Base-by-base conservation (phyloP, 371 early-diverging fungal genomes). In the Batkoa obscura region DNA sequence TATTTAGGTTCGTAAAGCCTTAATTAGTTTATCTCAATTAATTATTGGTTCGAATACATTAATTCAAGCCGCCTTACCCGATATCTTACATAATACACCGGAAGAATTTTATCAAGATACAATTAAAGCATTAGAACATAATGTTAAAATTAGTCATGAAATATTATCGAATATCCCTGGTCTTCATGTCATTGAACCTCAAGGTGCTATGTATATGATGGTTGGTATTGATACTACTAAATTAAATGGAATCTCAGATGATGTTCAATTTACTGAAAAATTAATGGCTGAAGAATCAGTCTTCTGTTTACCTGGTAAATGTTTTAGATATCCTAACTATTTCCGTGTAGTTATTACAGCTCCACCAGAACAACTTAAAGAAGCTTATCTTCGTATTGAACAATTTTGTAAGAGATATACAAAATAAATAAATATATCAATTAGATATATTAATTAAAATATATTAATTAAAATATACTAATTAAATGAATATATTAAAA, bases 201-300 rank as follows among this genome's bases (percentile, higher is more conserved):
- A 90, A 69, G 93, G 91, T 48, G 90, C 92, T 50, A 90, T 92
- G 91, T 92, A 89, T 65, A 74, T 89, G 71, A 92, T 92, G 93
- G 80, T 86, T 31, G 78, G 80, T 33, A 76, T 90, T 54, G 66
- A 87, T 52, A 48, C 79, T 15, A 66, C 66, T n/a, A 64, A 78
- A 56, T 90, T 92, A 66, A 73, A 73, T 58, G 83, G 75, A 48
- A 80, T 92, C 50, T 56, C 61, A 1, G 73, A 80, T 48, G 91
- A 88, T 60, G 74, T 85, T 31, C 80, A 85, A 41, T 90, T 90
- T 59, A 80, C 81, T 46, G 81, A 83, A 60, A 81, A 81, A 65
- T 73, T 92, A 52, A 71, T 83, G 50, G 75, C 76, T 51, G 91
- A 92, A 62, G 88, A 92, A 62, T 77, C 78, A 30, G 93, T 92